Evolutionary conservation across 1,139 yeast species (phyloP), one percentile per base, ranked within the genome.

Genomic region (Blastobotrys aristatus): DNA sequence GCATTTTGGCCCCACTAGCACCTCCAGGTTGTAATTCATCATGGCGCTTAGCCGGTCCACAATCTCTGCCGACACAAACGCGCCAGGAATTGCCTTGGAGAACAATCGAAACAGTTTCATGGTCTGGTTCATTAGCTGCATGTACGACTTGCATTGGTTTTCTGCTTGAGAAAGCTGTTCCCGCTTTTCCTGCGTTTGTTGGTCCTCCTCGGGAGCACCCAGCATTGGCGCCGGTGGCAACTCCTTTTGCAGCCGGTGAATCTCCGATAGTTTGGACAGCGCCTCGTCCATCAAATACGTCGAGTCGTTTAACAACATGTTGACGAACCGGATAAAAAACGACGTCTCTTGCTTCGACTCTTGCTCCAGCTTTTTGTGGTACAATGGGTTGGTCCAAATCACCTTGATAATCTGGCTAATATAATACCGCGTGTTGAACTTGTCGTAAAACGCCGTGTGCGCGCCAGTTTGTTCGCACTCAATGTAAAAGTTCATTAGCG

Each of bases 401-500:
- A 82, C 82, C 63, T 87, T 92, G 59, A 94, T 70, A 38, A 94
- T 84, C 44, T 80, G 79, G 1, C 97, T 84, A 40, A 90, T 87
- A 63, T 88, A 84, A 65, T 81, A 92, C 64, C 98, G 77, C 43
- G 88, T 80, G 66, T 88, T 90, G 70, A 94, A 92, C 66, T 92
- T 92, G 67, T 92, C 99, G 65, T 92, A 92, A 64, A 92, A 92
- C 66, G 92, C 98, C 0, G 95, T 82, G 4, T 94, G 82, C 2
- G 97, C 85, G 6, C 98, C 98, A 0, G 98, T 94, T 62, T 87
- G 88, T 64, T 92, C 99, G 49, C 90, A 92, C 75, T 87, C 89
- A 37, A 92, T 95, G 64, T 92, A 92, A 56, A 89, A 85, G 60
- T 88, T 94, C 68, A 92, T 75, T 51, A 92, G 73, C 0, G 96